Conservation (phyloP, 441 rosid species). For the Viola pubescens region DNA sequence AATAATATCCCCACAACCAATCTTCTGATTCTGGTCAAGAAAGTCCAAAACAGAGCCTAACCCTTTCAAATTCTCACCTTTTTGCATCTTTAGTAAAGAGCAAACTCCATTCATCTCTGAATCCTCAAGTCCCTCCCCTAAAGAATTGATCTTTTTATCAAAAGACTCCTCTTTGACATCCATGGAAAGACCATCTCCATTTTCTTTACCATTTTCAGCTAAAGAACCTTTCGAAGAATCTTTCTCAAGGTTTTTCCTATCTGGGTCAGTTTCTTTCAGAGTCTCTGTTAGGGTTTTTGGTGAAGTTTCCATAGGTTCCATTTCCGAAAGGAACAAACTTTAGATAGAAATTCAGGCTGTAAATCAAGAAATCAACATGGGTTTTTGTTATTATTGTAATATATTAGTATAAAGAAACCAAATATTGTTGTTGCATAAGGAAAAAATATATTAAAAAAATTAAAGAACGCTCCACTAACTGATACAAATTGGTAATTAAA, state of each 20-base stretch:
- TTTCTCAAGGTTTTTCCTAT: slow-evolving; percentile 9
- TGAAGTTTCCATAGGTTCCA: slow-evolving; percentile 19
- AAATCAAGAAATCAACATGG: background rate
- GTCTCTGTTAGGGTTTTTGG: slow-evolving; percentile 16
- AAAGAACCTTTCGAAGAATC: slow-evolving; percentile 17
- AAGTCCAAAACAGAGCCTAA: slow-evolving; percentile 27
- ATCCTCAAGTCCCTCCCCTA: slow-evolving; percentile 23
- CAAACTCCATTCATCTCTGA: slow-evolving; percentile 53
- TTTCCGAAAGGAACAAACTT: slow-evolving; percentile 9
- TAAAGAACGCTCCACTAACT: too few relatives aligned
- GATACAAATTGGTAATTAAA: background rate
- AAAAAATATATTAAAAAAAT: too few relatives aligned
- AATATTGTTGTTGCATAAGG: too few relatives aligned
- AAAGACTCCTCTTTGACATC: slow-evolving; percentile 3
- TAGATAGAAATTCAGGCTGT: slow-evolving; percentile 1
- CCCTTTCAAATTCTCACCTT: slow-evolving; percentile 20
- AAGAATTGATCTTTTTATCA: background rate
- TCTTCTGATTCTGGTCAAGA: slow-evolving; percentile 21
- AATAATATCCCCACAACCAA: slow-evolving; percentile 3
- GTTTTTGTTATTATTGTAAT: too few relatives aligned
- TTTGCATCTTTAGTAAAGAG: slow-evolving; percentile 43
- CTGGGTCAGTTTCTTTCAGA: slow-evolving; percentile 14
- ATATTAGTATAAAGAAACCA: too few relatives aligned
- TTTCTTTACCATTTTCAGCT: slow-evolving; percentile 23
- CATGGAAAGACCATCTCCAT: slow-evolving; percentile 19